Evolutionary conservation across 768 basidiomycete genomes (phyloP).

Genomic region (Xanthoconium stramineum): DNA sequence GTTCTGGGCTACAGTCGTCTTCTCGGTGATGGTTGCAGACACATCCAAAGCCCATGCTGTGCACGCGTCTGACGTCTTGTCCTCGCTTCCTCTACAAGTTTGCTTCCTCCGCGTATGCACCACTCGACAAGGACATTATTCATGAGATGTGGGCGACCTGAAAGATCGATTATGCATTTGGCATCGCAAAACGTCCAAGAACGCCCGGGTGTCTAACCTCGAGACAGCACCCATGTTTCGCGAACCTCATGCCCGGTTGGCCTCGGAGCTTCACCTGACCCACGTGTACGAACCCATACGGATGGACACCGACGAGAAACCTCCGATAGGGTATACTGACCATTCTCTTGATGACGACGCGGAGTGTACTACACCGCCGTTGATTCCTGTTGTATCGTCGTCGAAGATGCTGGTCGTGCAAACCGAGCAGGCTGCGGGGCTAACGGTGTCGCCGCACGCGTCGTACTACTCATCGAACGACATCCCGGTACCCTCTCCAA

Average conservation of each 20-base stretch:
- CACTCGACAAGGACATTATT: conserved; percentile 85
- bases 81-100: conserved; percentile 72
- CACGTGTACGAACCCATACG: conserved; percentile 48
- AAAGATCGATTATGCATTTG: conserved; percentile 76
- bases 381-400: conserved; percentile 11
- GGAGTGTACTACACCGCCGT: not conserved
- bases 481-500: conserved; percentile 54
- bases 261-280: conserved; percentile 52
- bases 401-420: conserved; percentile 7
- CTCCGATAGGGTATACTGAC: not conserved
- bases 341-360: not conserved
- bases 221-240: conserved; percentile 75
- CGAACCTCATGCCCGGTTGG: conserved; percentile 58
- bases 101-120: conserved; percentile 63
- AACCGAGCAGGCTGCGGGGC: conserved; percentile 34
- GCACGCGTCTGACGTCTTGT: conserved; percentile 9
- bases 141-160: conserved; percentile 90
- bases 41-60: not conserved
- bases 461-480: conserved; percentile 62
- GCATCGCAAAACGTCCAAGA: conserved; percentile 55
- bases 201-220: conserved; percentile 34
- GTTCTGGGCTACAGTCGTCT: conserved; percentile 79
- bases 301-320: conserved; percentile 22
- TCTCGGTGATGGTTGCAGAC: conserved; percentile 63
- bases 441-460: conserved; percentile 37